Evolutionary conservation across 208 protist species (phyloP), one percentile per base, ranked within the genome.

Genomic region (Crithidia thermophila): DNA sequence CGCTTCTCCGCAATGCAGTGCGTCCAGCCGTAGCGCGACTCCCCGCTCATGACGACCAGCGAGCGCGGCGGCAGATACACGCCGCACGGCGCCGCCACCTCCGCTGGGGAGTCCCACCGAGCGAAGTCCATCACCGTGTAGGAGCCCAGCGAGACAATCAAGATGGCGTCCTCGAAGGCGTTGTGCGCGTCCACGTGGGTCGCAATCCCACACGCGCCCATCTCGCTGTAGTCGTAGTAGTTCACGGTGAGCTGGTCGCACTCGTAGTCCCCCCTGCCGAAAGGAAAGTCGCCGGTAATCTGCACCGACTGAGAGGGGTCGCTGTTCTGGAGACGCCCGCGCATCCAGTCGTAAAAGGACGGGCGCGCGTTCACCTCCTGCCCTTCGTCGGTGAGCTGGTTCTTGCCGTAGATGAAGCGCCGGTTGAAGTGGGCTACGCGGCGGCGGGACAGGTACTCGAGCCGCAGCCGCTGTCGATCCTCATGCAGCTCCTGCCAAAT

Each of bases 241-340:
- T 94, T 94, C 46, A 90, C 79, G 0, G 88, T 94, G 11, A 94
- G 77, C 64, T 94, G 88, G 43, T 94, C 88, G 65, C 75, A 91
- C 25, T 52, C 50, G 46, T 60, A 55, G 46, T 53, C 34, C 23
- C 66, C 70, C 3, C 34, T 28, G 21, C n/a, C 11, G 11, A 72
- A 63, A 16, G 80, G 80, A 40, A 72, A 83, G 34, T 67, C 72
- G 34, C 72, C 72, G 3, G 40, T n/a, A 10, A 91, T 72, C n/a
- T 30, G 42, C 47, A 81, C 60, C 13, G 37, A 16, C 7, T 58
- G 18, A 23, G 18, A 31, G 0, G 57, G 30, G 70, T 88, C 82
- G 16, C 55, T 55, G 59, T 87, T 87, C 40, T 76, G 61, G 13
- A 94, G 61, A 14, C 88, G 85, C 4, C 45, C 56, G 1, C 59